These are phyloP conservation scores for Kalmusia sp. DNA, from an alignment of 2,329 filamentous ascomycete genomes.

Conservation along the genomic window DNA sequence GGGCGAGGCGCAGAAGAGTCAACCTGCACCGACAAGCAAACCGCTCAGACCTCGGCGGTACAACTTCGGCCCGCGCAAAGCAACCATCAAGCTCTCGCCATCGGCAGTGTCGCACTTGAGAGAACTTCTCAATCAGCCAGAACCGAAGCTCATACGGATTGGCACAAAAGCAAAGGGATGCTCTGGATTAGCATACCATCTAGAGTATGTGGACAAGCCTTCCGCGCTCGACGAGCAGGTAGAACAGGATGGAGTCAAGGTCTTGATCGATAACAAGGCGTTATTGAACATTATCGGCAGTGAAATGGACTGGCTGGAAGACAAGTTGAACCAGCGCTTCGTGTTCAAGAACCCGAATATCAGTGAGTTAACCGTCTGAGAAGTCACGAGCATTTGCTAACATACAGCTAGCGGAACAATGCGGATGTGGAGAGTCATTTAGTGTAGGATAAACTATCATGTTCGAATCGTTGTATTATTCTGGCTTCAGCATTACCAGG, in stretches of 20 bases:
- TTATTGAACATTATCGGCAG: slow-evolving; percentile 97
- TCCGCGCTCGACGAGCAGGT: slow-evolving; percentile 89
- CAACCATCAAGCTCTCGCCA: slow-evolving; percentile 85
- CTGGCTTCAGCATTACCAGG: slow-evolving; percentile 33
- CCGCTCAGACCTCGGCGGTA: slow-evolving; percentile 63
- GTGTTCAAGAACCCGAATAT: slow-evolving; percentile 98
- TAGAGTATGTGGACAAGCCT: slow-evolving; percentile 94
- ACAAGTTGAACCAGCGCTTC: slow-evolving; percentile 90
- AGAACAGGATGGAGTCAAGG: slow-evolving; percentile 94
- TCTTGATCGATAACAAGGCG: slow-evolving; percentile 96
- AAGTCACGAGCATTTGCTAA: slow-evolving; percentile 25
- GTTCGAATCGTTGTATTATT: slow-evolving; percentile 20
- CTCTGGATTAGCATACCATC: slow-evolving; percentile 88
- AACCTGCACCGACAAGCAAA: slow-evolving; percentile 51
- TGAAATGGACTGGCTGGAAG: slow-evolving; percentile 99
- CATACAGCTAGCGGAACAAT: slow-evolving; percentile 79
- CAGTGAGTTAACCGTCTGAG: slow-evolving; percentile 69
- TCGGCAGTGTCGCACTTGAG: slow-evolving; percentile 81
- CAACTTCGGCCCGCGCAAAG: slow-evolving; percentile 83
- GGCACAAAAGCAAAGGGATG: slow-evolving; percentile 94
- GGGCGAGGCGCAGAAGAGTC: slow-evolving; percentile 71
- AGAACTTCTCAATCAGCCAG: slow-evolving; percentile 79
- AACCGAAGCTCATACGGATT: slow-evolving; percentile 91
- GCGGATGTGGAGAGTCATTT: slow-evolving; percentile 95
- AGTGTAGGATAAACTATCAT: slow-evolving; percentile 56